phyloP scores from a whole-genome alignment of 768 basidiomycete species.

The Sporobolomyces phaffii region DNA sequence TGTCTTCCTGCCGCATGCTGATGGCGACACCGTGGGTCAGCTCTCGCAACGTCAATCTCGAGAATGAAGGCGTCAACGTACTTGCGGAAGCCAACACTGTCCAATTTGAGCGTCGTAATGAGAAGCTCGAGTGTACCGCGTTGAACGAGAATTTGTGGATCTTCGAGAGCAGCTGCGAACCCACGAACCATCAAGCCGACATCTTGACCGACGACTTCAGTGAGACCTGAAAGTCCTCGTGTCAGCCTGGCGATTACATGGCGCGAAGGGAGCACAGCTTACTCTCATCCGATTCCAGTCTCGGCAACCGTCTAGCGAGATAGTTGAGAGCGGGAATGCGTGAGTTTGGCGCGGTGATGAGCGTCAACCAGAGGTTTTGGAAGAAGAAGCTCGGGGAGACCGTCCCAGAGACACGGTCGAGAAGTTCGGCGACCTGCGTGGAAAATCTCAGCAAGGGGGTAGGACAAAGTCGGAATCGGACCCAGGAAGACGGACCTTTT shows the following conservation, averaged over 20 bases:
- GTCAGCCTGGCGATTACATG: too few relatives aligned
- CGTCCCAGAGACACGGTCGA: conserved; percentile 74
- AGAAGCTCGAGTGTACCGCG: conserved; percentile 79
- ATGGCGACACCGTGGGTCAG: neutral
- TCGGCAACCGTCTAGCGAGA: conserved; percentile 71
- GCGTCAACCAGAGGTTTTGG: conserved; percentile 88
- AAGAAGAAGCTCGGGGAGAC: conserved; percentile 85
- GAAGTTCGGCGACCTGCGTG: conserved; percentile 64
- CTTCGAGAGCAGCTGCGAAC: conserved; percentile 82
- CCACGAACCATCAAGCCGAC: conserved; percentile 91
- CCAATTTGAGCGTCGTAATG: conserved; percentile 65
- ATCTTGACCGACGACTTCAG: conserved; percentile 69
- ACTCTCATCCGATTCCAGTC: conserved; percentile 64
- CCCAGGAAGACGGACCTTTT: conserved; percentile 46
- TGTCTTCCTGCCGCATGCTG: conserved; percentile 61
- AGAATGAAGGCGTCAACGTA: neutral
- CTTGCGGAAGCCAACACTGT: conserved; percentile 63
- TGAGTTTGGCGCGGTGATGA: conserved; percentile 79
- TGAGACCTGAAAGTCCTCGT: conserved; percentile 53
- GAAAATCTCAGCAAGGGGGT: too few relatives aligned
- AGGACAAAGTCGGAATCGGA: neutral
- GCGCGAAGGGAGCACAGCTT: neutral
- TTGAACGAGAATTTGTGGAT: conserved; percentile 84
- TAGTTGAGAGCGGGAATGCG: conserved; percentile 83
- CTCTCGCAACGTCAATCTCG: neutral